Base-by-base conservation (phyloP, 164 flowering plant genomes). In the Echeveria elegans region DNA sequence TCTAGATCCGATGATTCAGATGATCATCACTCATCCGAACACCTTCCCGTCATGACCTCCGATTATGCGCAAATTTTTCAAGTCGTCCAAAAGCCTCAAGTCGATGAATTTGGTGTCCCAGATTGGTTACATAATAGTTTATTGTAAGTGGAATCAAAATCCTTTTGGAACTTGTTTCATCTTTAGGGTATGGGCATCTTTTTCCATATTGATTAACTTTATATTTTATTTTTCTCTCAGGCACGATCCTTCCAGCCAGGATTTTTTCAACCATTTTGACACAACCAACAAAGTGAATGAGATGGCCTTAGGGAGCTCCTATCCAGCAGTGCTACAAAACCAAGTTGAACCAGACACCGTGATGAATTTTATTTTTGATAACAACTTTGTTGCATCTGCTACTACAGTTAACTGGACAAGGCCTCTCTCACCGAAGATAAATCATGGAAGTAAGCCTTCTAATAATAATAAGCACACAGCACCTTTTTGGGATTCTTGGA, bases 111-210 rank as follows among this genome's bases (percentile, higher is more conserved):
- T 24, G 29, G 59, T 24, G 14, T 23, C 59, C 24, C 59, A 8
- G 59, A 53, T 53, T 53, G 59, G 59, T 53, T 11, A 53, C 29
- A 23, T 4, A 6, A 53, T 24, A 53, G 29, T 24, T 53, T 53
- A 53, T 24, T 53, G 59, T 53, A 53, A 53, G 59, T 24, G 10
- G 12, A 12, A 12, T 23, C 15, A 53, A 24, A 53, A 10, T 8
- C 59, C 84, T n/a, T n/a, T n/a, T n/a, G n/a, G n/a, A n/a, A 81
- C 89, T 1, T 87, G 83, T 36, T 36, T 36, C 41, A 38, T 47
- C 15, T 4, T 38, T 38, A 8, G 5, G 12, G 8, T 38, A 8
- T 47, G n/a, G 5, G 19, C 52, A 5, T 18, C 21, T 16, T 16
- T 16, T 47, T 47, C n/a, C n/a, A n/a, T n/a, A n/a, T n/a, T n/a